Evolutionary conservation across 345 rosid genomes (phyloP).

Genomic region (Citrus glauca): DNA sequence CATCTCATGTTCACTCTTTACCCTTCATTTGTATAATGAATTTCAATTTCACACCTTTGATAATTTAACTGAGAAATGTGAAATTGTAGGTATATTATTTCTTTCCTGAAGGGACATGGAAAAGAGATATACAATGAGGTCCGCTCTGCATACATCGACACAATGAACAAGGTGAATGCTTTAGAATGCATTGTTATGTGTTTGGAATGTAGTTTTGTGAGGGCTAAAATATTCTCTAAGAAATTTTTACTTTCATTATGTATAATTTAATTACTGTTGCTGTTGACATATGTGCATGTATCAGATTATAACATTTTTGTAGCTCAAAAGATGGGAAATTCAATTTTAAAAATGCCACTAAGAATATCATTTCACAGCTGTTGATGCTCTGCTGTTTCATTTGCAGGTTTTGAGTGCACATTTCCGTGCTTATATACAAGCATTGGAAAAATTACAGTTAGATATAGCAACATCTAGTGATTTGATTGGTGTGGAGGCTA

Average conservation of each 20-base stretch:
- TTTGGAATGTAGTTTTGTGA: neutral
- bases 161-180: conserved; percentile 91
- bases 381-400: conserved; percentile 7
- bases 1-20: neutral
- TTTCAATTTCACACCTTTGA: conserved; percentile 8
- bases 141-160: conserved; percentile 87
- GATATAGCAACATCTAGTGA: conserved; percentile 93
- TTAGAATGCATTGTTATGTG: neutral
- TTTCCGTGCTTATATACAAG: conserved; percentile 97
- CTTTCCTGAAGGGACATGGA: conserved; percentile 92
- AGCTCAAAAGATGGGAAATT: neutral
- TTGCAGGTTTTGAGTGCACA: conserved; percentile 96
- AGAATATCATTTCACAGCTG: neutral
- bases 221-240: neutral
- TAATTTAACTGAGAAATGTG: conserved; percentile 11
- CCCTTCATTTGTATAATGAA: neutral
- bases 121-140: conserved; percentile 85
- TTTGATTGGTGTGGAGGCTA: conserved; percentile 94
- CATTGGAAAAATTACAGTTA: conserved; percentile 86
- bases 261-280: neutral
- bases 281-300: neutral
- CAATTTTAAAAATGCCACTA: neutral
- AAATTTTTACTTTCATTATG: neutral
- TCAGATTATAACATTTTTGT: neutral
- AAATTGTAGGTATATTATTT: conserved; percentile 63